Percentiles rank a stretch among this genome's conserved stretches.
phyloP scores from a whole-genome alignment of 2,329 filamentous ascomycete species.

The Beauveria caledonica region DNA sequence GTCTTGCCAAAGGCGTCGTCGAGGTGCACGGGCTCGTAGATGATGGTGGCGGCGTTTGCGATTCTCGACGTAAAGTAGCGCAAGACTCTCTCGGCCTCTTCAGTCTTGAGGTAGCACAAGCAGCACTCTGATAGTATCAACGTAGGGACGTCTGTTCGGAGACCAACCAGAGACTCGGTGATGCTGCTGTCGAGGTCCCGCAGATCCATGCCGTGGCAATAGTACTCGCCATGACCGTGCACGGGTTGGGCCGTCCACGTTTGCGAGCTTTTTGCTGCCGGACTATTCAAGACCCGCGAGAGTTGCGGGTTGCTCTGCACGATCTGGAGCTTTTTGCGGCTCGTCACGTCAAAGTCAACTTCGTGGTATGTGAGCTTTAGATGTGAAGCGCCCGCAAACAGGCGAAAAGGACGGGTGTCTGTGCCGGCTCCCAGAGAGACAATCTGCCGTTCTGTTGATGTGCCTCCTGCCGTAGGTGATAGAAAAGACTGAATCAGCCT shows the following conservation, averaged over 20 bases:
- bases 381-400: conserved; percentile 42
- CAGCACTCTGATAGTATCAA: conserved; percentile 92
- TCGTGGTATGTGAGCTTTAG: conserved; percentile 70
- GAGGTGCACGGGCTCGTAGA: conserved; percentile 86
- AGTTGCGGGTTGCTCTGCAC: conserved; percentile 39
- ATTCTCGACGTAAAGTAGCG: conserved; percentile 52
- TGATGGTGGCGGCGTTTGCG: conserved; percentile 46
- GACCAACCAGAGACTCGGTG: conserved; percentile 24
- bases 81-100: conserved; percentile 56
- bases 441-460: conserved; percentile 55
- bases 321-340: conserved; percentile 53
- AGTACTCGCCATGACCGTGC: conserved; percentile 36
- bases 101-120: conserved; percentile 72
- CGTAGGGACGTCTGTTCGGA: conserved; percentile 59
- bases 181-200: conserved; percentile 40
- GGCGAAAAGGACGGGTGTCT: conserved; percentile 78
- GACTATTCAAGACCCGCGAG: conserved; percentile 29
- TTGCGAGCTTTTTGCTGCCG: conserved; percentile 21
- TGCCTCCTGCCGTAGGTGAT: conserved; percentile 22
- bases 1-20: conserved; percentile 81
- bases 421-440: conserved; percentile 90
- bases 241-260: conserved; percentile 36
- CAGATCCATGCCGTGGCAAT: conserved; percentile 62
- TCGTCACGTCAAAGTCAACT: conserved; percentile 75
- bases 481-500: conserved; percentile 67